These are phyloP conservation scores for Fusarium cicatricum DNA, from an alignment of 2,329 filamentous ascomycete genomes.

Conservation along the genomic window DNA sequence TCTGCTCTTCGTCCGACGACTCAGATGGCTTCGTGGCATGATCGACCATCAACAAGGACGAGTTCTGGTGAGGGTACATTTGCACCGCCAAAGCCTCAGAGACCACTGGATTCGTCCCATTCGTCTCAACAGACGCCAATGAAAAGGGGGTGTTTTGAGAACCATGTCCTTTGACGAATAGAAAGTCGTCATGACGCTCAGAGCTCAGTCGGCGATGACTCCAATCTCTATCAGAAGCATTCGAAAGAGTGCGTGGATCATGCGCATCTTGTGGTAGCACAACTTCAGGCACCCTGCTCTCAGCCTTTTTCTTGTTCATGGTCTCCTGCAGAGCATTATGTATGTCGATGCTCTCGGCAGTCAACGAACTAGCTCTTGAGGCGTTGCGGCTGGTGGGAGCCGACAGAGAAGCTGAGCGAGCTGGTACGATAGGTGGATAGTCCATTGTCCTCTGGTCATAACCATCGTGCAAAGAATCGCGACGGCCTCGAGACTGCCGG, in stretches of 20 bases:
- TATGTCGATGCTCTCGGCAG: constrained; percentile 65
- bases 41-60: constrained; percentile 67
- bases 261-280: constrained; percentile 20
- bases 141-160: constrained; percentile 70
- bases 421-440: constrained; percentile 65
- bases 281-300: constrained; percentile 21
- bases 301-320: constrained; percentile 34
- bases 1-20: constrained; percentile 48
- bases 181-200: constrained; percentile 62
- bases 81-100: constrained; percentile 69
- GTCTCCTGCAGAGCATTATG: constrained; percentile 54
- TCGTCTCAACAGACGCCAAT: constrained; percentile 67
- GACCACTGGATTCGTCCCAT: constrained; percentile 67
- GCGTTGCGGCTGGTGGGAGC: constrained; percentile 68
- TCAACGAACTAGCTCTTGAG: constrained; percentile 64
- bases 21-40: constrained; percentile 62
- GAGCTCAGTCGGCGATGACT: constrained; percentile 47
- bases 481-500: constrained; percentile 50
- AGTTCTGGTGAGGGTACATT: constrained; percentile 71
- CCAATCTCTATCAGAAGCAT: constrained; percentile 47
- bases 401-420: constrained; percentile 67
- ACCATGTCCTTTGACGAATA: constrained; percentile 61
- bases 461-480: constrained; percentile 58
- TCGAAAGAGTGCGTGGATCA: constrained; percentile 13
- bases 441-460: constrained; percentile 66